phyloP scores from a whole-genome alignment of 805 yeast genomes.

The Naumovozyma baii region DNA sequence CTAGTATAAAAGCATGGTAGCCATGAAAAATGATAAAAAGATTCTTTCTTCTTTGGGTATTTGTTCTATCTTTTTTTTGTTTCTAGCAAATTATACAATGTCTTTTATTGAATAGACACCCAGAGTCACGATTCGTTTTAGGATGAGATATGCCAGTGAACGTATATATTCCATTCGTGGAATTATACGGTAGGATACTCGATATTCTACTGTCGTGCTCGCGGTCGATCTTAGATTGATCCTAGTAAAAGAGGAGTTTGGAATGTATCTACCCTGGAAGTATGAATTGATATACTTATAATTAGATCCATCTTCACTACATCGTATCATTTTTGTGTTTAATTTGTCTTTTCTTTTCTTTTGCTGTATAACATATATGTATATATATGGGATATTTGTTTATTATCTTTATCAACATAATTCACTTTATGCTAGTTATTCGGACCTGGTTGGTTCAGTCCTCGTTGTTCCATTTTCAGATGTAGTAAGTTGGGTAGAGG shows the following conservation, averaged over 20 bases:
- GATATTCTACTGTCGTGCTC: conserved; percentile 59
- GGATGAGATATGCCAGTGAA: conserved; percentile 23
- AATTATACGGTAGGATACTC: conserved; percentile 11
- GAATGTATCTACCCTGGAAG: conserved; percentile 23
- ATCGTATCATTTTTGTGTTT: too few relatives aligned
- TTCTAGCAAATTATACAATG: conserved; percentile 29
- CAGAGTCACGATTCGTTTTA: conserved; percentile 43
- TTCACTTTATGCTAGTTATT: too few relatives aligned
- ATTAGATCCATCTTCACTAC: conserved; percentile 16
- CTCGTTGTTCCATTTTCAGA: conserved; percentile 1
- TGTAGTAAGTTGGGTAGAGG: conserved; percentile 57
- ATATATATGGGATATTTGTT: too few relatives aligned
- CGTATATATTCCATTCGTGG: conserved; percentile 18
- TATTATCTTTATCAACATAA: too few relatives aligned
- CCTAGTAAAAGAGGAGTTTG: conserved; percentile 15
- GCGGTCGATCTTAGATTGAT: conserved; percentile 79
- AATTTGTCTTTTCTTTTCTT: too few relatives aligned
- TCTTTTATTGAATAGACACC: conserved; percentile 59
- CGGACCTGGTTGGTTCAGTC: not conserved
- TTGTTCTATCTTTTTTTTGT: not conserved
- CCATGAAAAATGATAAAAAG: too few relatives aligned
- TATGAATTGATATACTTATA: conserved; percentile 18
- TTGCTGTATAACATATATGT: too few relatives aligned
- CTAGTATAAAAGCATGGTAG: not conserved
- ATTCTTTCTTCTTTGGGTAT: not conserved